phyloP scores from a whole-genome alignment of 148 eudicot genomes.

The Rhododendron kiyosumense region DNA sequence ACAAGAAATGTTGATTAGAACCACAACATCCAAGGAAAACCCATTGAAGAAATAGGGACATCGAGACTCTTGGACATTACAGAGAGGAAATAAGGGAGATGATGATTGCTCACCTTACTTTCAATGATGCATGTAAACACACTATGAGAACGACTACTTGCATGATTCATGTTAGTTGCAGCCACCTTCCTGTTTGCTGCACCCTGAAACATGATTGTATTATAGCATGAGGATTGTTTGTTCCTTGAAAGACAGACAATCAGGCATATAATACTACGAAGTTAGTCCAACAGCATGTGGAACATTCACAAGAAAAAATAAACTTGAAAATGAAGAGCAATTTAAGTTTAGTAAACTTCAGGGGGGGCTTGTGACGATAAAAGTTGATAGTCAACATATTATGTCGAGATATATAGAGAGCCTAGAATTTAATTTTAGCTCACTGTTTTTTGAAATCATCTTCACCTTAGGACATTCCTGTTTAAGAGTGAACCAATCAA shows the following conservation, averaged over 20 bases:
- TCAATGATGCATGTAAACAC: constrained; percentile 91
- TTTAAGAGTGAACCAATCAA: not conserved
- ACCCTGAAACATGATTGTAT: constrained; percentile 45
- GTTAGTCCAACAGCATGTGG: not conserved
- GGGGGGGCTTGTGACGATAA: not conserved
- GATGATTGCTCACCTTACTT: constrained; percentile 60
- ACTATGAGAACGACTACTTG: constrained; percentile 99
- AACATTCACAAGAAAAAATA: not conserved
- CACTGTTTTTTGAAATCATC: not conserved
- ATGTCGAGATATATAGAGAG: not conserved
- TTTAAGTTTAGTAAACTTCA: not conserved
- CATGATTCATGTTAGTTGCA: constrained; percentile 96
- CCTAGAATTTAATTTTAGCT: not conserved
- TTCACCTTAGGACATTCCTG: not conserved
- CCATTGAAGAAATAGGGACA: not conserved
- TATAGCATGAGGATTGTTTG: not conserved
- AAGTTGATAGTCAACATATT: not conserved
- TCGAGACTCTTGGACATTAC: not conserved
- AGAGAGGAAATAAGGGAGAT: not conserved
- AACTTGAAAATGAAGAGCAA: not conserved
- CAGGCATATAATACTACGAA: not conserved
- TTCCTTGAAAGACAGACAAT: not conserved
- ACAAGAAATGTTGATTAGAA: constrained; percentile 18
- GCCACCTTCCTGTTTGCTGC: constrained; percentile 96
- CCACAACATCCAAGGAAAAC: not conserved